Evolutionary conservation across 2,329 filamentous ascomycete species (phyloP).

Genomic region (Colletotrichum sp.): DNA sequence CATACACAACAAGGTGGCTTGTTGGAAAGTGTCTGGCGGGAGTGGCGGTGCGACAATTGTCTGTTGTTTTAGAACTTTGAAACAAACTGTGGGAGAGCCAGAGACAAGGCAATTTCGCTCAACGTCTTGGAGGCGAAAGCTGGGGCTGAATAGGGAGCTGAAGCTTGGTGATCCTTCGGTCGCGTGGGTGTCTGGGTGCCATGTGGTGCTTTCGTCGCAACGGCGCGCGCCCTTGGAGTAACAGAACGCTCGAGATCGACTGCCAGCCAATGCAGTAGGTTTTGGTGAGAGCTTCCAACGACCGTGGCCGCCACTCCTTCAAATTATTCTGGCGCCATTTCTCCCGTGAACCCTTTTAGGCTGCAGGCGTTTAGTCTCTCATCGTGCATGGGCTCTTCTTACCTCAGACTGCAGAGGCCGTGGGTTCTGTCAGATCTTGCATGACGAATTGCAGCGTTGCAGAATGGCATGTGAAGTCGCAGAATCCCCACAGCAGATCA

Average conservation of each 20-base stretch:
- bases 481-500: not conserved
- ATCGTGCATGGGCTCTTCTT: not conserved
- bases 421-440: not conserved
- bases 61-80: not conserved
- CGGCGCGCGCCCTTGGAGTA: not conserved
- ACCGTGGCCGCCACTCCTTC: not conserved
- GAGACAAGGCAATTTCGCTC: not conserved
- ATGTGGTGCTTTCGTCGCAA: not conserved
- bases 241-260: not conserved
- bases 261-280: not conserved
- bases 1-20: not conserved
- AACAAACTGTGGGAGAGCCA: not conserved
- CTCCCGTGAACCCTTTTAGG: not conserved
- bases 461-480: not conserved
- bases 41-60: constrained; percentile 15
- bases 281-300: not conserved
- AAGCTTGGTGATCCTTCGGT: not conserved
- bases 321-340: not conserved
- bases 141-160: not conserved
- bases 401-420: not conserved
- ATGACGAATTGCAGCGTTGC: not conserved
- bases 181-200: not conserved
- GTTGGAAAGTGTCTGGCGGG: not conserved
- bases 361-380: not conserved
- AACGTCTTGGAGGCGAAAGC: not conserved